These are phyloP conservation scores for Pterulicium gracile DNA, from an alignment of 1,284 basidiomycete genomes.

Conservation along the genomic window DNA sequence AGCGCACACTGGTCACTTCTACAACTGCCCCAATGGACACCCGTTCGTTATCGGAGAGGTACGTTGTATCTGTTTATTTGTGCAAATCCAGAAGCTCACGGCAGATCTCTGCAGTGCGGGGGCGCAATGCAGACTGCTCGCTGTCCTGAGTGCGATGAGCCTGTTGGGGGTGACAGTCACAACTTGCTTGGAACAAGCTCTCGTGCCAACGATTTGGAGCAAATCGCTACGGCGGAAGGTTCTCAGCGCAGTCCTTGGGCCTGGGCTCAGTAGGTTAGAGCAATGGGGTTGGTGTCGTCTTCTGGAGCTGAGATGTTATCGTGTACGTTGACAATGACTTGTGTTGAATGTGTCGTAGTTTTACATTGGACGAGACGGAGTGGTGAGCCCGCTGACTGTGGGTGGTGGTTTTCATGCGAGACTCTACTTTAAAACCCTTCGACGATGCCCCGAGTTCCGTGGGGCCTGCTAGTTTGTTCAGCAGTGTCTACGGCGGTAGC, in stretches of 20 bases:
- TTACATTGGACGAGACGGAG: too few species aligned
- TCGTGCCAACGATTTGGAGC: conserved; percentile 11
- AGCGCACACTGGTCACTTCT: conserved; percentile 41
- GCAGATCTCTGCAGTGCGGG: conserved; percentile 11
- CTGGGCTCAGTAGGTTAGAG: too few species aligned
- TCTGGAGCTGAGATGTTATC: too few species aligned
- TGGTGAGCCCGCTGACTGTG: too few species aligned
- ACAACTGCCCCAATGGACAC: conserved; percentile 44
- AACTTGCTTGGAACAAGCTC: conserved; percentile 10
- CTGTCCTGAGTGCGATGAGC: conserved; percentile 14
- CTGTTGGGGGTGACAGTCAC: conserved; percentile 13
- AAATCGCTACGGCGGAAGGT: conserved; percentile 10
- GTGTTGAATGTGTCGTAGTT: too few species aligned
- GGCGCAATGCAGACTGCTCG: conserved; percentile 12
- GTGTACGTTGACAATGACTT: too few species aligned
- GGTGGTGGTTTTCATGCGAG: too few species aligned
- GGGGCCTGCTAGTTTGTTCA: too few species aligned
- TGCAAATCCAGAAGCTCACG: not conserved
- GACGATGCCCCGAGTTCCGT: too few species aligned
- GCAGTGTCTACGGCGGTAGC: too few species aligned
- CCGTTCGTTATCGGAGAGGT: conserved; percentile 34
- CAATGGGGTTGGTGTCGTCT: too few species aligned
- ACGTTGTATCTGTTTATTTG: conserved; percentile 12
- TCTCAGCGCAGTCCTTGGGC: conserved; percentile 8
- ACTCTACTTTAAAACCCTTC: too few species aligned